Evolutionary conservation across 2,329 filamentous ascomycete species (phyloP).

Genomic region (Chaetoscypha palmicola): DNA sequence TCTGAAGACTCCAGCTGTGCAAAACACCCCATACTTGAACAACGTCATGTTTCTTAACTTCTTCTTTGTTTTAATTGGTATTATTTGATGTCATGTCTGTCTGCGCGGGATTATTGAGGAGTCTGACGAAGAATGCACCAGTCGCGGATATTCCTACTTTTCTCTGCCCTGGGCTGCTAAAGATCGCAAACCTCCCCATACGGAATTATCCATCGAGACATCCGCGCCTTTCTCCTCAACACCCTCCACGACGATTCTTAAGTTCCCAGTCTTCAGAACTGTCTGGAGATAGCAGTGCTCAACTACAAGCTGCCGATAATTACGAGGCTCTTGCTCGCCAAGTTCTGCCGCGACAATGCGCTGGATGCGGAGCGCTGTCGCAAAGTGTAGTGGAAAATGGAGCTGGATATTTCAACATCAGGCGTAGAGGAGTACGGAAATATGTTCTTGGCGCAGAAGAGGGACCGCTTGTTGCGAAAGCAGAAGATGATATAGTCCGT

Average conservation of each 20-base stretch:
- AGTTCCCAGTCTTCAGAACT: neutral
- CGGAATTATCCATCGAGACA: too few species aligned
- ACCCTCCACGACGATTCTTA: constrained; percentile 11
- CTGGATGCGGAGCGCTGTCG: constrained; percentile 58
- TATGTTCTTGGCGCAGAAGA: constrained; percentile 33
- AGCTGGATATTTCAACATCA: constrained; percentile 50
- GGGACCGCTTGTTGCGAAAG: neutral
- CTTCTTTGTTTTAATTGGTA: neutral
- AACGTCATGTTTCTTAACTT: neutral
- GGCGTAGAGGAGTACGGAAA: constrained; percentile 43
- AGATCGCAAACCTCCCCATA: constrained; percentile 2
- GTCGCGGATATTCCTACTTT: constrained; percentile 39
- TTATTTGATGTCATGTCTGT: constrained; percentile 1
- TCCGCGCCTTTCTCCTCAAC: too few species aligned
- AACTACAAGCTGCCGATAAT: neutral
- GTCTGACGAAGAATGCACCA: constrained; percentile 13
- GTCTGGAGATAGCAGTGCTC: neutral
- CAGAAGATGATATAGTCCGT: constrained; percentile 43
- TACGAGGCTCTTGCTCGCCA: constrained; percentile 1
- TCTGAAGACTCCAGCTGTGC: too few species aligned
- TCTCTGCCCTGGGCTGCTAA: constrained; percentile 39
- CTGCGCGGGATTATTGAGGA: constrained; percentile 13
- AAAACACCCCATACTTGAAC: neutral
- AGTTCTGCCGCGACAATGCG: constrained; percentile 49
- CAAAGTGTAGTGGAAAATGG: constrained; percentile 46